Evolutionary conservation across 495 filamentous ascomycete genomes (phyloP).

Genomic region (Neurospora tetrasperma): DNA sequence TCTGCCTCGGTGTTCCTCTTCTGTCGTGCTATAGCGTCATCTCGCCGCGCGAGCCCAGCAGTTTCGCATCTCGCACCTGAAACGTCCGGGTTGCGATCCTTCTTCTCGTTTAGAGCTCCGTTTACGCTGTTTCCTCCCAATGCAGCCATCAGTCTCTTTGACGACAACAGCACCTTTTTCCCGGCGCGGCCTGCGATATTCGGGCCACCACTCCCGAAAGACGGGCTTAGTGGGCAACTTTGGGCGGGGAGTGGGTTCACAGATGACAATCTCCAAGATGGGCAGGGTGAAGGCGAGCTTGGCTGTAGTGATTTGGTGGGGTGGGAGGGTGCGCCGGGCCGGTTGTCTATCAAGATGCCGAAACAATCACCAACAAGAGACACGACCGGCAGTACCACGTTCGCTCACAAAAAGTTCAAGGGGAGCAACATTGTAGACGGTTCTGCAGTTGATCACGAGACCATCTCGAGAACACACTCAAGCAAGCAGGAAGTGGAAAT

Average conservation of each 20-base stretch:
- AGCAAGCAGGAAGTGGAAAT: constrained; percentile 5
- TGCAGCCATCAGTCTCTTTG: constrained; percentile 88
- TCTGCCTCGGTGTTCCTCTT: constrained; percentile 38
- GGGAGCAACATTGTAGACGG: constrained; percentile 11
- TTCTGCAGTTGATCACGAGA: constrained; percentile 17
- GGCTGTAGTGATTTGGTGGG: constrained; percentile 96
- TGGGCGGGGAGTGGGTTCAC: constrained; percentile 89
- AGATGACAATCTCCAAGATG: constrained; percentile 55
- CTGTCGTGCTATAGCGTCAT: constrained; percentile 31
- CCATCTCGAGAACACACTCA: constrained; percentile 14
- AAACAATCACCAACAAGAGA: constrained; percentile 13
- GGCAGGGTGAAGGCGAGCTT: constrained; percentile 72
- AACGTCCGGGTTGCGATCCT: constrained; percentile 26
- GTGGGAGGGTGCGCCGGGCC: constrained; percentile 51
- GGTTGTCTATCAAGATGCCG: constrained; percentile 14
- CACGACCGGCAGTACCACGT: constrained; percentile 5
- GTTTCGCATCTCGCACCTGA: constrained; percentile 17
- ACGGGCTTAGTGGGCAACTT: constrained; percentile 71
- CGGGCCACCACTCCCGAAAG: constrained; percentile 64
- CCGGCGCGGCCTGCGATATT: constrained; percentile 88
- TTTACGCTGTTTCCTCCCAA: constrained; percentile 84
- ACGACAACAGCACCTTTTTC: constrained; percentile 97
- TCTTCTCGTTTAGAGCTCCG: constrained; percentile 41
- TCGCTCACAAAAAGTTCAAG: constrained; percentile 9
- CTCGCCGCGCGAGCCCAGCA: constrained; percentile 15